These are phyloP conservation scores for Byssothecium circinans DNA, from an alignment of 2,329 filamentous ascomycete genomes.

Conservation along the genomic window DNA sequence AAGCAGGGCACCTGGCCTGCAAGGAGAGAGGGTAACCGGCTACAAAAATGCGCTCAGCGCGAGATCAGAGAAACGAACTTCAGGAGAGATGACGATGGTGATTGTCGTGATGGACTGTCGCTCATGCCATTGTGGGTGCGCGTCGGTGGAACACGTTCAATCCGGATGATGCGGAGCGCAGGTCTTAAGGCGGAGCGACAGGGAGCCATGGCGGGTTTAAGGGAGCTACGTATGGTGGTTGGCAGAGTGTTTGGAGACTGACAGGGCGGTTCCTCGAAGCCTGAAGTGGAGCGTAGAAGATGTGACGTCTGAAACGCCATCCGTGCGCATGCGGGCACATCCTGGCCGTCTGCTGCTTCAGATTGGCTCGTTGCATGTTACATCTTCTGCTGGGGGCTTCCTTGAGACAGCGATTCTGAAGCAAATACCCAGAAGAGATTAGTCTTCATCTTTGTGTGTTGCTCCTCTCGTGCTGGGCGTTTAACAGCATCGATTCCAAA, in stretches of 20 bases:
- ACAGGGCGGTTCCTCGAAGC: slow-evolving; percentile 7
- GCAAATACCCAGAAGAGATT: slow-evolving; percentile 1
- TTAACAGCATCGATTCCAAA: background rate
- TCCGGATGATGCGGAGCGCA: slow-evolving; percentile 11
- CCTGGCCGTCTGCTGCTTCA: background rate
- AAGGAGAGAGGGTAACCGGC: slow-evolving; percentile 28
- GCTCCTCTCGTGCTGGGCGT: background rate
- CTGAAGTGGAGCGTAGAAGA: slow-evolving; percentile 4
- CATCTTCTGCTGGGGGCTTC: background rate
- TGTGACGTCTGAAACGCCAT: slow-evolving; percentile 14
- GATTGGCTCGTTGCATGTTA: slow-evolving; percentile 12
- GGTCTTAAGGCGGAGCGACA: slow-evolving; percentile 28
- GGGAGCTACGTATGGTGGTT: slow-evolving; percentile 18
- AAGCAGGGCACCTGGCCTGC: slow-evolving; percentile 28
- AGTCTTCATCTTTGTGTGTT: background rate
- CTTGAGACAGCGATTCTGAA: slow-evolving; percentile 8
- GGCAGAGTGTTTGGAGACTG: slow-evolving; percentile 14
- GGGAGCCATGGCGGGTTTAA: slow-evolving; percentile 14
- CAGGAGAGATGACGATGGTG: slow-evolving; percentile 8
- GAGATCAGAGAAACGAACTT: slow-evolving; percentile 16
- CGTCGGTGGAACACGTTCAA: slow-evolving; percentile 5
- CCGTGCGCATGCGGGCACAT: slow-evolving; percentile 1
- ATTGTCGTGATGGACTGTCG: slow-evolving; percentile 30
- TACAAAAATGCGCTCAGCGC: slow-evolving; percentile 33
- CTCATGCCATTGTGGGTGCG: slow-evolving; percentile 27